These are phyloP conservation scores for Brassica hybrid DNA, from an alignment of 441 rosid species.

Conservation along the genomic window DNA sequence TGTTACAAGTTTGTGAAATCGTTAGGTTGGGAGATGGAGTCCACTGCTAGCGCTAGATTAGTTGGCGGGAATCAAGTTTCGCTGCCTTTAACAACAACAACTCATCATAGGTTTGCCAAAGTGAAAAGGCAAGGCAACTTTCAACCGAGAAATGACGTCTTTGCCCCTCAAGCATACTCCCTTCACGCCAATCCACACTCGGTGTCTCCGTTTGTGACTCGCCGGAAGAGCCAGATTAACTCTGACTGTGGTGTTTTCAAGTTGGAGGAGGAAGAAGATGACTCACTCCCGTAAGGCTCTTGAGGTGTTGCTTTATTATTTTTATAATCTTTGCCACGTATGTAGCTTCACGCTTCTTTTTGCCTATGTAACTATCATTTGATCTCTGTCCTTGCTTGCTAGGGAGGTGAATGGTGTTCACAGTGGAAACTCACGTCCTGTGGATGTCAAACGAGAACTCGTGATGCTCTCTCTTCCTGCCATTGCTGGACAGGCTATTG, in stretches of 20 bases:
- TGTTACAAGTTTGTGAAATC: neutral
- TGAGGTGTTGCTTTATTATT: conserved; percentile 34
- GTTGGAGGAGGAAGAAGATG: conserved; percentile 44
- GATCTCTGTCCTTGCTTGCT: conserved; percentile 30
- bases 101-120: conserved; percentile 39
- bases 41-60: conserved; percentile 45
- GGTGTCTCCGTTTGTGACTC: conserved; percentile 45
- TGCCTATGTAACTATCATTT: conserved; percentile 27
- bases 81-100: conserved; percentile 44
- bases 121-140: conserved; percentile 27
- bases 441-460: conserved; percentile 70
- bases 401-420: conserved; percentile 50
- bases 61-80: conserved; percentile 45
- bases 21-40: conserved; percentile 18
- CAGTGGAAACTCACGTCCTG: conserved; percentile 39
- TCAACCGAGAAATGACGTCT: conserved; percentile 7
- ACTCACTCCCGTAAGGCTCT: conserved; percentile 56
- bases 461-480: conserved; percentile 87
- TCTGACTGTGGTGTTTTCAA: conserved; percentile 51
- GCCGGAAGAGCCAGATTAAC: conserved; percentile 51
- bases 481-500: conserved; percentile 91
- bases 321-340: conserved; percentile 10
- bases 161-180: neutral
- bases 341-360: neutral
- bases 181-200: conserved; percentile 27